phyloP scores from a whole-genome alignment of 129 eudicot species.

The Tagetes patula region DNA sequence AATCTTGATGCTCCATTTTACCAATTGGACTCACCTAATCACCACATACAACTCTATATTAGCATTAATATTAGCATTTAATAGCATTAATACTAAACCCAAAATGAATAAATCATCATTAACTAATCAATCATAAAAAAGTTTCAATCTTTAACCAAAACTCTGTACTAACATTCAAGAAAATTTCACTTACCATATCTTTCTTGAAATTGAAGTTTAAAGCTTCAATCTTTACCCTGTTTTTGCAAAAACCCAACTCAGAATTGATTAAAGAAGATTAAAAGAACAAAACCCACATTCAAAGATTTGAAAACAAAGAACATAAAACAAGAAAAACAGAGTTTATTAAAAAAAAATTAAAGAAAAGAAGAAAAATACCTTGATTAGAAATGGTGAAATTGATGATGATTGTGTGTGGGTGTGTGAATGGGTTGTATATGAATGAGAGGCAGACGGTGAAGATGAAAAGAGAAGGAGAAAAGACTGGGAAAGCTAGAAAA shows the following conservation, averaged over 20 bases:
- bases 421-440: slow-evolving; percentile 34
- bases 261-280: not conserved
- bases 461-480: slow-evolving; percentile 30
- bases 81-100: not conserved
- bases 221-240: slow-evolving; percentile 35
- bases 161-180: slow-evolving; percentile 10
- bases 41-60: slow-evolving; percentile 11
- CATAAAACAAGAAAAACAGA: slow-evolving; percentile 21
- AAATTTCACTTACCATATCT: slow-evolving; percentile 29
- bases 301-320: slow-evolving; percentile 4
- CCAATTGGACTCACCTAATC: slow-evolving; percentile 45
- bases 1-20: slow-evolving; percentile 41
- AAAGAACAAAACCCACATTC: slow-evolving; percentile 20
- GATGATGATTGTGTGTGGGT: slow-evolving; percentile 33
- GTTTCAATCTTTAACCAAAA: not conserved
- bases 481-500: slow-evolving; percentile 41
- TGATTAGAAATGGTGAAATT: not conserved
- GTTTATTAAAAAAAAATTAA: not conserved
- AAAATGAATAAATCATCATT: not conserved
- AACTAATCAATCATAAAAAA: slow-evolving; percentile 13
- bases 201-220: slow-evolving; percentile 15
- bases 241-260: slow-evolving; percentile 20
- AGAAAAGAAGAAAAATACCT: slow-evolving; percentile 10
- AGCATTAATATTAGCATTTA: not conserved
- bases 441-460: slow-evolving; percentile 45